Conservation (phyloP, 495 filamentous ascomycete species). For the Clohesyomyces aquaticus region DNA sequence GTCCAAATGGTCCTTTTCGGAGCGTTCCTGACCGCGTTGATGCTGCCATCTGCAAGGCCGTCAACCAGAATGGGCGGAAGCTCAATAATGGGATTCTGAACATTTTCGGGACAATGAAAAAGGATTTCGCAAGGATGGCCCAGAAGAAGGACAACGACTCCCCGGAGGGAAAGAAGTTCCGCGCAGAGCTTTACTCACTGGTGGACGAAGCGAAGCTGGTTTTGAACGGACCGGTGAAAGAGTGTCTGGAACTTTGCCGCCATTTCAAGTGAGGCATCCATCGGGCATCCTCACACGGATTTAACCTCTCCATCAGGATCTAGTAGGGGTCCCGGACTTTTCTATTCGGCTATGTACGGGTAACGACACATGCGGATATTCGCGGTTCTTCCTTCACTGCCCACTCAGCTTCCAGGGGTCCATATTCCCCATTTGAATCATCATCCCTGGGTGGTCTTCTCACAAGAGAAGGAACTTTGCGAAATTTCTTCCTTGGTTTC, state of each 20-base stretch:
- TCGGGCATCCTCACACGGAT: too few species aligned
- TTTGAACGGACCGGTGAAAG: constrained; percentile 1
- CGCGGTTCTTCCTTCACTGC: too few species aligned
- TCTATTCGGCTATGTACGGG: too few species aligned
- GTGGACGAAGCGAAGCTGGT: constrained; percentile 1
- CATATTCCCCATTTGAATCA: too few species aligned
- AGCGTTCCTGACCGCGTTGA: background rate
- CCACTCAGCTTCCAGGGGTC: too few species aligned
- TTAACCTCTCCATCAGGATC: too few species aligned
- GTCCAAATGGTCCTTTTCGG: background rate
- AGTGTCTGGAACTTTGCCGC: constrained; percentile 4
- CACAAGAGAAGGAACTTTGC: too few species aligned
- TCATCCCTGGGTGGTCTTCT: too few species aligned
- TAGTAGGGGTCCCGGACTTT: too few species aligned
- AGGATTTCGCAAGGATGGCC: constrained; percentile 1
- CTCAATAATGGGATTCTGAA: background rate
- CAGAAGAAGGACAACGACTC: constrained; percentile 5
- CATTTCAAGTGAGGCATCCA: constrained; percentile 4
- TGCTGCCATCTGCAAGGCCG: background rate
- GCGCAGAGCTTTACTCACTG: background rate
- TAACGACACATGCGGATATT: too few species aligned
- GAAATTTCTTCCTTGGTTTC: too few species aligned
- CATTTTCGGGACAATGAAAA: background rate
- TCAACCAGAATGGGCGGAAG: constrained; percentile 1
- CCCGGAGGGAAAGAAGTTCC: constrained; percentile 5